phyloP scores from a whole-genome alignment of 2,329 filamentous ascomycete species.

The Colletotrichum falcatum region DNA sequence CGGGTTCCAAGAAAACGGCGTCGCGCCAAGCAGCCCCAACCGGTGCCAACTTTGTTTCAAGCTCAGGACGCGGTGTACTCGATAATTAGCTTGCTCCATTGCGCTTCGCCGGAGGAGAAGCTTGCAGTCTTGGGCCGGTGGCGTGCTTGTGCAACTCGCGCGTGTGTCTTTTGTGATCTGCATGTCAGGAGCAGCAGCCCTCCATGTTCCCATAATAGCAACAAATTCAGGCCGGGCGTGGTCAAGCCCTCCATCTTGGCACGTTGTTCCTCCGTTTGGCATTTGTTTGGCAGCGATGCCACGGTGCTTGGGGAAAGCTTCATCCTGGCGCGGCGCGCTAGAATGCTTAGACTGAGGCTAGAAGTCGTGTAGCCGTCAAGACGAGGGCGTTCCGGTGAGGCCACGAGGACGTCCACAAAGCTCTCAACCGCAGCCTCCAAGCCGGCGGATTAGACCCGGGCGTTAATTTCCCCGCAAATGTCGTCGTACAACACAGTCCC shows the following conservation, averaged over 20 bases:
- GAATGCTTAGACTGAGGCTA: conserved; percentile 23
- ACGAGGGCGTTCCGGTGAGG: background rate
- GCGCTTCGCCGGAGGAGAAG: background rate
- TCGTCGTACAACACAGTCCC: background rate
- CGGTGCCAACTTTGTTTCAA: conserved; percentile 29
- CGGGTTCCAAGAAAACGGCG: conserved; percentile 29
- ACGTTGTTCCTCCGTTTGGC: background rate
- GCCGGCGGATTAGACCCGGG: background rate
- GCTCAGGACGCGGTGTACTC: background rate
- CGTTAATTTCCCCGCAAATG: background rate
- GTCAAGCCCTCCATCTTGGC: conserved; percentile 26
- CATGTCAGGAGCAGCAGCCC: background rate
- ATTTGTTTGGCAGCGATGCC: conserved; percentile 23
- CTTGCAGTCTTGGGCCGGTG: background rate
- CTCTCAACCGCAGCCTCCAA: background rate
- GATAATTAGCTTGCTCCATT: background rate
- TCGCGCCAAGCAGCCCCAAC: conserved; percentile 32
- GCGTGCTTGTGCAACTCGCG: background rate
- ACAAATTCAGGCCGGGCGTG: conserved; percentile 13
- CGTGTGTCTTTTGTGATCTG: background rate
- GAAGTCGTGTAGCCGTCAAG: background rate
- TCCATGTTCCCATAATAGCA: background rate
- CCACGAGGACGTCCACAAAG: background rate
- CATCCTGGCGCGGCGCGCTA: conserved; percentile 24
- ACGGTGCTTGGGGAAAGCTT: conserved; percentile 25